phyloP scores from a whole-genome alignment of 495 filamentous ascomycete species.

The Penicillium cataractarum region DNA sequence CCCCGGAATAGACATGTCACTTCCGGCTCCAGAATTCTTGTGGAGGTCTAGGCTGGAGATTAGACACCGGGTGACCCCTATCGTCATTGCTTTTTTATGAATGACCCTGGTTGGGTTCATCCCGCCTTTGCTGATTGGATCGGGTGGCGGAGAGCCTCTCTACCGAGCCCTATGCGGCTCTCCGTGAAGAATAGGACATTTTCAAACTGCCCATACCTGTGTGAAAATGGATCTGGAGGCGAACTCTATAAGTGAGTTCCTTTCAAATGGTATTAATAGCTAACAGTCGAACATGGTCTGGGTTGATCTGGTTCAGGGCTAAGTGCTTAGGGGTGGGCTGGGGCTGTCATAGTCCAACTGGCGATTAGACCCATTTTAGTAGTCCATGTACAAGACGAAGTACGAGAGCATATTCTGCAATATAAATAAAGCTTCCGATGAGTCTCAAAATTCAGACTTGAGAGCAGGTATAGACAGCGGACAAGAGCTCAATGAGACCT shows the following conservation, averaged over 20 bases:
- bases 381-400: background rate
- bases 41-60: background rate
- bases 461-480: background rate
- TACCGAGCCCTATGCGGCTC: constrained; percentile 28
- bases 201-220: constrained; percentile 22
- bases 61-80: background rate
- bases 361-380: background rate
- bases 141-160: constrained; percentile 22
- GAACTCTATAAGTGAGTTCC: background rate
- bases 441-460: background rate
- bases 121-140: constrained; percentile 13
- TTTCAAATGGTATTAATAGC: background rate
- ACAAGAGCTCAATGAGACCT: background rate
- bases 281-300: constrained; percentile 4
- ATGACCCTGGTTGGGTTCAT: constrained; percentile 16
- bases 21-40: background rate
- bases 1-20: constrained; percentile 23
- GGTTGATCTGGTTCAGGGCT: constrained; percentile 24
- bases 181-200: constrained; percentile 34
- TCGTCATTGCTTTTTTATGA: constrained; percentile 17
- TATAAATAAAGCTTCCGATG: background rate
- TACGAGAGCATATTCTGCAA: background rate
- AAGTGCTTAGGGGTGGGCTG: constrained; percentile 6
- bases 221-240: constrained; percentile 10
- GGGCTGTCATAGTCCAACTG: constrained; percentile 17